A percentile compares a stretch with the other conserved stretches of the same genome.
phyloP scores from a whole-genome alignment of 2,329 filamentous ascomycete species.

The Teratosphaeria destructans region DNA sequence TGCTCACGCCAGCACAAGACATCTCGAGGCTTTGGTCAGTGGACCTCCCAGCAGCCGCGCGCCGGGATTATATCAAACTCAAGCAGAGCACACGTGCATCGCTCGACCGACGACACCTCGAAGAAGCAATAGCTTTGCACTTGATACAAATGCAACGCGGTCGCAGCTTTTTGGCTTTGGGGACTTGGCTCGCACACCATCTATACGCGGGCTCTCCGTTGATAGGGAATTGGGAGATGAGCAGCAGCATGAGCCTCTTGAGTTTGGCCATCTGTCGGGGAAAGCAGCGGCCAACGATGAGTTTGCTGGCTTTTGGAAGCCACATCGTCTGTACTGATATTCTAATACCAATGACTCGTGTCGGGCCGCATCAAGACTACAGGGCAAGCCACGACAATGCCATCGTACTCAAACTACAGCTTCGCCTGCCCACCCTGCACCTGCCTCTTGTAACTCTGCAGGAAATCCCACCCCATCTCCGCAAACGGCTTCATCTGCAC shows the following conservation, averaged over 20 bases:
- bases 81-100: not conserved
- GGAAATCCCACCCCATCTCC: slow-evolving; percentile 66
- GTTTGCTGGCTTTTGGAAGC: slow-evolving; percentile 34
- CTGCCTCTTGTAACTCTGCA: slow-evolving; percentile 36
- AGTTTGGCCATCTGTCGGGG: not conserved
- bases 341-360: not conserved
- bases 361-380: not conserved
- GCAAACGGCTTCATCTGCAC: slow-evolving; percentile 61
- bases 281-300: not conserved
- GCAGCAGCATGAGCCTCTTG: not conserved
- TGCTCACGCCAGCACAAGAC: slow-evolving; percentile 5
- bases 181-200: not conserved
- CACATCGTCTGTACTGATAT: slow-evolving; percentile 35
- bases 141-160: not conserved
- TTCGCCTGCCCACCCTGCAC: slow-evolving; percentile 23
- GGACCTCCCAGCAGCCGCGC: slow-evolving; percentile 1
- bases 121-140: not conserved
- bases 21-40: slow-evolving; percentile 7
- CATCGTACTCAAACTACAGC: slow-evolving; percentile 4
- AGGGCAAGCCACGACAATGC: too few relatives aligned
- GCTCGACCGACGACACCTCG: not conserved
- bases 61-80: not conserved
- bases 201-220: not conserved
- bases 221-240: not conserved
- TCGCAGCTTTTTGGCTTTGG: not conserved